These are phyloP conservation scores for Colletotrichum sp. DNA, from an alignment of 2,329 filamentous ascomycete genomes.

Conservation along the genomic window DNA sequence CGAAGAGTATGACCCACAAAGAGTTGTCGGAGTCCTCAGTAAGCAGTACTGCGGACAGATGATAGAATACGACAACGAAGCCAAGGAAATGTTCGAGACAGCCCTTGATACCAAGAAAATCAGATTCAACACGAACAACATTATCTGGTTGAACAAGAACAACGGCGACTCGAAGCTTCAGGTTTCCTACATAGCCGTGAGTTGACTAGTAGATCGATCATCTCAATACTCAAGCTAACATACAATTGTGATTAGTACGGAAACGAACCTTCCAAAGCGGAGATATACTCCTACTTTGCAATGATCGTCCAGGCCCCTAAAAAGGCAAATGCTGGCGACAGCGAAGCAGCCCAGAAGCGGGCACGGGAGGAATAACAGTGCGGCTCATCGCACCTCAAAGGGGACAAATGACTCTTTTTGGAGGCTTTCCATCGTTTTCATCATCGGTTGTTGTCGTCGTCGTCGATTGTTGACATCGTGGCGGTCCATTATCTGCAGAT, in stretches of 20 bases:
- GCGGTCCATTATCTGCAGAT: too few species aligned
- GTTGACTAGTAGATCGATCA: too few species aligned
- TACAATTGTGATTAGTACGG: neutral
- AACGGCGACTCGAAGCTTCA: neutral
- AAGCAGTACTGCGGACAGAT: fast-evolving
- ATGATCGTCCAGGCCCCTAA: neutral
- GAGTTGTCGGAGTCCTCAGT: neutral
- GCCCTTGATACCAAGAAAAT: neutral
- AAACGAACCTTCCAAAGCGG: neutral
- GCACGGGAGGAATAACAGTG: neutral
- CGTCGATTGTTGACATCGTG: too few species aligned
- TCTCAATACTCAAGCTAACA: neutral
- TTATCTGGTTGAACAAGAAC: neutral
- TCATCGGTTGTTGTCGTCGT: too few species aligned
- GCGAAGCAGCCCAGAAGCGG: neutral
- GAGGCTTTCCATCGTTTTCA: too few species aligned
- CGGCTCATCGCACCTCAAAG: too few species aligned
- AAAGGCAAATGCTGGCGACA: neutral
- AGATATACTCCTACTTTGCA: neutral
- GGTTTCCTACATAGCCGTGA: neutral
- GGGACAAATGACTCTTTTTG: too few species aligned
- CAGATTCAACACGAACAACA: neutral
- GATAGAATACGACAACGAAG: too few species aligned
- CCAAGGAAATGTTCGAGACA: neutral
- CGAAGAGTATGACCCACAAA: neutral